Percentiles rank a stretch among this genome's conserved stretches.
Evolutionary conservation across 306 rosid species (phyloP).

Genomic region (Geum urbanum): DNA sequence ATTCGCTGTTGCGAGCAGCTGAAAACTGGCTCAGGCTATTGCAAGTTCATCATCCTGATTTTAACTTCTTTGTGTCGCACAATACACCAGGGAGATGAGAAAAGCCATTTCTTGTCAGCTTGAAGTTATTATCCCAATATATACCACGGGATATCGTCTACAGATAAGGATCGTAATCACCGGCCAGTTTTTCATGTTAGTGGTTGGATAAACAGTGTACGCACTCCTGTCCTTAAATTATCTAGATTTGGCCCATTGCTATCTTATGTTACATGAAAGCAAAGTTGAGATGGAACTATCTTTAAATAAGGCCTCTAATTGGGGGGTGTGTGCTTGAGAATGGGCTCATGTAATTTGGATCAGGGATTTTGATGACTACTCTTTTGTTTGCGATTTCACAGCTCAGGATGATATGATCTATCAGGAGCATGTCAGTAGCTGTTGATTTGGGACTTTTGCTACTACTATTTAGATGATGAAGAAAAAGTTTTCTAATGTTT

Average conservation of each 20-base stretch:
- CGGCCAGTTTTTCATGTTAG: conserved; percentile 18
- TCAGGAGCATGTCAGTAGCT: not conserved
- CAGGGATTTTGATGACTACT: conserved; percentile 12
- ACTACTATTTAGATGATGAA: conserved; percentile 9
- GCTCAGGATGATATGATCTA: conserved; percentile 1
- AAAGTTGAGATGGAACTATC: conserved; percentile 16
- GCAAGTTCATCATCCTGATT: conserved; percentile 74
- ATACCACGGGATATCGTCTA: conserved; percentile 10
- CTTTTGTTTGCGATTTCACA: not conserved
- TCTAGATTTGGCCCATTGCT: conserved; percentile 14
- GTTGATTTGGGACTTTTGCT: not conserved
- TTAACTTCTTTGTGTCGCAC: conserved; percentile 56
- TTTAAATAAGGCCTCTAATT: conserved; percentile 17
- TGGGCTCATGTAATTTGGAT: conserved; percentile 16
- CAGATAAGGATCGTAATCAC: conserved; percentile 14
- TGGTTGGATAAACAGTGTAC: conserved; percentile 20
- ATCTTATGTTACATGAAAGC: conserved; percentile 14
- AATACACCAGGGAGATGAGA: conserved; percentile 44
- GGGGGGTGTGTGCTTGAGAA: conserved; percentile 7
- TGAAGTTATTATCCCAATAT: conserved; percentile 18
- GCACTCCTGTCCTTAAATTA: conserved; percentile 11
- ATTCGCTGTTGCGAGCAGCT: conserved; percentile 60
- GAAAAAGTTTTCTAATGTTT: not conserved
- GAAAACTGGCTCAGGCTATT: conserved; percentile 62
- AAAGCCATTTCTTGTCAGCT: conserved; percentile 6